Percentiles rank a stretch among this genome's conserved stretches.
These are phyloP conservation scores for Sonneratia alba DNA, from an alignment of 345 rosid species.

Conservation along the genomic window DNA sequence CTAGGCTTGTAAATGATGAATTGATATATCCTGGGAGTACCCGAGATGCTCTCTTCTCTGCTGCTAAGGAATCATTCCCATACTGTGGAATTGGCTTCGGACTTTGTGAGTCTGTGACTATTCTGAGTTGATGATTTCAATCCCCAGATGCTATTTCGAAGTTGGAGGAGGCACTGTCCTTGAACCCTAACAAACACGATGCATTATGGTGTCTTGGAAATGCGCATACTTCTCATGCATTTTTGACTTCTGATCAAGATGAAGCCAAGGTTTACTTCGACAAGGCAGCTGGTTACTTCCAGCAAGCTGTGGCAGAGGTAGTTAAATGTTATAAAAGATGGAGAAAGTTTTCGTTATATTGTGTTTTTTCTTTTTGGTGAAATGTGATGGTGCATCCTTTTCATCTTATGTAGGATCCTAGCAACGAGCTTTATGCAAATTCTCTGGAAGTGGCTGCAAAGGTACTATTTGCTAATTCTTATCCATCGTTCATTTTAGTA, in stretches of 20 bases:
- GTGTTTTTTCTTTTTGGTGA: background rate
- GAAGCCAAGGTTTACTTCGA: constrained; percentile 57
- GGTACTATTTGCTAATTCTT: constrained; percentile 28
- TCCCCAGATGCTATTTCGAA: constrained; percentile 62
- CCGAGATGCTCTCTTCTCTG: background rate
- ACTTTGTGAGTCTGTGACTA: background rate
- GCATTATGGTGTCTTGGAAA: constrained; percentile 87
- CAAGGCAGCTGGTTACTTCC: constrained; percentile 56
- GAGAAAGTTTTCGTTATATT: background rate
- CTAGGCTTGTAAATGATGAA: background rate
- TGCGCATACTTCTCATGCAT: constrained; percentile 70
- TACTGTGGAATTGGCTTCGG: background rate
- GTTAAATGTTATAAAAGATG: background rate
- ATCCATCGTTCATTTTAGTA: background rate
- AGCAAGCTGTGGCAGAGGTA: constrained; percentile 71
- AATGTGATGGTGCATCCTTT: background rate
- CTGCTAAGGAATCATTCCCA: background rate
- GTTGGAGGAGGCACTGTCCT: constrained; percentile 73
- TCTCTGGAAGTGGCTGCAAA: constrained; percentile 61
- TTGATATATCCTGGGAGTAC: background rate
- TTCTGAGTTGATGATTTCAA: background rate
- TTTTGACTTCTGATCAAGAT: constrained; percentile 51
- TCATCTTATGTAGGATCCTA: constrained; percentile 49
- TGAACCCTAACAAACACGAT: constrained; percentile 52
- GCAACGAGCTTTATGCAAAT: constrained; percentile 56